Evolutionary conservation across 179 eudicot species (phyloP).

Genomic region (Silene noctiflora): DNA sequence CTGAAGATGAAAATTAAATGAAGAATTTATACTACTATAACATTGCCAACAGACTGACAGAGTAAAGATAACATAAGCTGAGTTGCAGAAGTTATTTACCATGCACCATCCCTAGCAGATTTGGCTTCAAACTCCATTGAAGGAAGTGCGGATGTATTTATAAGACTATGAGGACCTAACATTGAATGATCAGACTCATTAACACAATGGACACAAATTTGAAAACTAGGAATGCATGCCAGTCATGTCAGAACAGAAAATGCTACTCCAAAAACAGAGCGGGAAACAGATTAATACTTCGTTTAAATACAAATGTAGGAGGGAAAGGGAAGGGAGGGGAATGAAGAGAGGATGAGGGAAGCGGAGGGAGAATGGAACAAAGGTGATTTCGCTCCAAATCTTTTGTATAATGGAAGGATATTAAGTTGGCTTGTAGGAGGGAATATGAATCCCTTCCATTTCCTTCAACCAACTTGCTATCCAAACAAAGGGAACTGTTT

Average conservation of each 20-base stretch:
- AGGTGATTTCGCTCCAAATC: too few species aligned
- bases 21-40: background rate
- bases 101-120: constrained; percentile 96
- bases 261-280: constrained; percentile 2
- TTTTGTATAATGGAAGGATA: too few species aligned
- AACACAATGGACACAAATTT: background rate
- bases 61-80: too few species aligned
- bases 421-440: too few species aligned
- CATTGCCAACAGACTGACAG: background rate
- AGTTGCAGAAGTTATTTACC: constrained; percentile 40
- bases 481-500: too few species aligned
- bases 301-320: background rate
- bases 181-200: constrained; percentile 15
- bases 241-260: background rate
- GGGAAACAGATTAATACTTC: background rate
- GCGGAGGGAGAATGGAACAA: too few species aligned
- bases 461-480: too few species aligned
- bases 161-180: constrained; percentile 38
- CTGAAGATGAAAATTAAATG: constrained; percentile 11
- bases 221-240: background rate
- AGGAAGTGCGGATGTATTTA: constrained; percentile 48
- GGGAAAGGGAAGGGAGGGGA: background rate
- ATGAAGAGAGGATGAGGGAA: too few species aligned
- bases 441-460: too few species aligned
- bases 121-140: constrained; percentile 92